Evolutionary conservation across 768 basidiomycete genomes (phyloP).

Genomic region (Cytidiella melzeri): DNA sequence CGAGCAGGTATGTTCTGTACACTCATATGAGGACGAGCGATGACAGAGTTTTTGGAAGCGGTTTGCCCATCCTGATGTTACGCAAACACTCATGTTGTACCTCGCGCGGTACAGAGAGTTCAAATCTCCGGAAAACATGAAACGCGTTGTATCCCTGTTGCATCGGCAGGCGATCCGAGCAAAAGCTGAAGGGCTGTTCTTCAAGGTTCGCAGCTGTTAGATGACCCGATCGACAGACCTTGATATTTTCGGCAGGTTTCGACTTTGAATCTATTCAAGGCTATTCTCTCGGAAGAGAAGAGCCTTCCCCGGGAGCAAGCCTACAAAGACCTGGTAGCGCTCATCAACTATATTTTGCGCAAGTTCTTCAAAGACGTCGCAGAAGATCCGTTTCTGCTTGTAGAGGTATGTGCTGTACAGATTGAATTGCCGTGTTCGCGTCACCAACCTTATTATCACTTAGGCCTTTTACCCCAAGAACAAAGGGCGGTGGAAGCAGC

Average conservation of each 20-base stretch:
- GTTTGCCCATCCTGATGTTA: slow-evolving; percentile 85
- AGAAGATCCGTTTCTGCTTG: slow-evolving; percentile 78
- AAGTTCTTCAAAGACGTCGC: slow-evolving; percentile 91
- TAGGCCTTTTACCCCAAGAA: slow-evolving; percentile 91
- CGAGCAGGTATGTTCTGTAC: slow-evolving; percentile 59
- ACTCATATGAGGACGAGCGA: slow-evolving; percentile 5
- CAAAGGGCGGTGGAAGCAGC: slow-evolving; percentile 79
- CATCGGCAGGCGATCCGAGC: slow-evolving; percentile 88
- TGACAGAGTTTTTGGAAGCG: slow-evolving; percentile 44
- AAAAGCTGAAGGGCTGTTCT: slow-evolving; percentile 93
- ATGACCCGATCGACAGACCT: background rate
- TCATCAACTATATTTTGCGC: slow-evolving; percentile 83
- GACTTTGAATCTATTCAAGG: slow-evolving; percentile 81
- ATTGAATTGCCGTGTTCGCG: background rate
- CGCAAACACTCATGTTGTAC: slow-evolving; percentile 78
- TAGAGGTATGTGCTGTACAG: slow-evolving; percentile 60
- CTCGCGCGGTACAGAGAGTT: slow-evolving; percentile 83
- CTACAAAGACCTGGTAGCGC: slow-evolving; percentile 72
- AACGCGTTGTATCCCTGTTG: slow-evolving; percentile 81
- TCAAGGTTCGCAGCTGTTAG: slow-evolving; percentile 55
- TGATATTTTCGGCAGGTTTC: slow-evolving; percentile 58
- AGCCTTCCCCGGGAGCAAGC: slow-evolving; percentile 74
- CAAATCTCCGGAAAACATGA: slow-evolving; percentile 73
- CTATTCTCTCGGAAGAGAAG: slow-evolving; percentile 75
- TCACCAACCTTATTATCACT: background rate